Evolutionary conservation across 2,329 filamentous ascomycete species (phyloP), one percentile per base, ranked within the genome.

Genomic region (Trichoderma sp.): DNA sequence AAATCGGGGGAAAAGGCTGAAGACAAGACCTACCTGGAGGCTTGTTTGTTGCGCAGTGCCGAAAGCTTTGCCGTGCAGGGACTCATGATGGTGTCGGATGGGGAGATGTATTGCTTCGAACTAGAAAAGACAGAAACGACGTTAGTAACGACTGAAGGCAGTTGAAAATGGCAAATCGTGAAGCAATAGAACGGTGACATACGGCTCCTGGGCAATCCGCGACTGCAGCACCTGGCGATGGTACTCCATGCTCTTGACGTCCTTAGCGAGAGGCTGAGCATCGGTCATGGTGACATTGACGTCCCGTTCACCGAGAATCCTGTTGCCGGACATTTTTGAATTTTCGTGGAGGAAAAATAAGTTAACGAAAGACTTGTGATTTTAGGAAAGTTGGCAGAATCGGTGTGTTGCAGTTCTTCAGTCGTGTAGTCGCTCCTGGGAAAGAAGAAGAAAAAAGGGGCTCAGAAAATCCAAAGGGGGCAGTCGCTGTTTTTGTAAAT

Each of bases 71-170:
- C 90, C 21, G 90, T 92, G 80, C 92, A 94, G 43, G 93, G 93
- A 75, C 91, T 94, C 89, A 94, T 92, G 83, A 96, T 94, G 81
- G 89, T 89, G 80, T 96, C 93, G n/a, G 92, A 94, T 3, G 93
- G 93, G 21, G 91, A 94, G 78, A 94, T 84, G 81, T 94, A 95
- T 73, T 86, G 83, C 74, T 84, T 82, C 57, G 80, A 75, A 63
- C 82, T 81, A 73, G 19, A 24, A 64, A 56, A 57, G 68, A 35
- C 33, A 21, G n/a, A 4, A 11, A 29, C 59, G 14, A 6, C 4
- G 47, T 68, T 29, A 70, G 57, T 19, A 19, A 10, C 1, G 35
- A 24, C 21, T 14, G 31, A 33, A 10, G 31, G 31, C 31, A 31
- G 31, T 24, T 21, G 21, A 6, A 19, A 53, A 53, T 27, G 19